Evolutionary conservation across 2,329 filamentous ascomycete genomes (phyloP).

Genomic region (Ophiocordyceps robertsii): DNA sequence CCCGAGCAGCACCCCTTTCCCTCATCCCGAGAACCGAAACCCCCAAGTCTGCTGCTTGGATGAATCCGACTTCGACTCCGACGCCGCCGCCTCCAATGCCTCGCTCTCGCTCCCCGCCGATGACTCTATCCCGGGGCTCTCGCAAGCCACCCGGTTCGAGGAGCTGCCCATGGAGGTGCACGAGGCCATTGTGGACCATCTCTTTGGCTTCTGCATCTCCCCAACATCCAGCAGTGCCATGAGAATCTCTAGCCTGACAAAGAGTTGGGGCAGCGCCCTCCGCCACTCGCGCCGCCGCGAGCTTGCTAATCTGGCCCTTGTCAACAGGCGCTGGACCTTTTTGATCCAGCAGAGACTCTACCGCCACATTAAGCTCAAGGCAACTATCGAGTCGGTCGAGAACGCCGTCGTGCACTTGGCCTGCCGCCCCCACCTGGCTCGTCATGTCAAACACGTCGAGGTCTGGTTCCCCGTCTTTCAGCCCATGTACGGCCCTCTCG

Average conservation of each 20-base stretch:
- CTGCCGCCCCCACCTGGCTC: conserved; percentile 41
- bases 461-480: conserved; percentile 68
- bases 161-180: conserved; percentile 57
- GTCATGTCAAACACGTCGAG: conserved; percentile 59
- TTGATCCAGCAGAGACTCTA: conserved; percentile 62
- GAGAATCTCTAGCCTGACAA: conserved; percentile 36
- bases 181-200: conserved; percentile 56
- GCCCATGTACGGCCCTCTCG: conserved; percentile 32
- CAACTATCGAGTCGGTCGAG: conserved; percentile 47
- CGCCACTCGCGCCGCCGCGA: conserved; percentile 55
- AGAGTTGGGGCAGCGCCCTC: conserved; percentile 50
- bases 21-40: conserved; percentile 35
- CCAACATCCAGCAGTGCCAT: conserved; percentile 42
- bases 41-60: conserved; percentile 14
- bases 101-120: conserved; percentile 7
- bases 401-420: conserved; percentile 49
- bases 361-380: conserved; percentile 63
- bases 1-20: conserved; percentile 48
- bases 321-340: conserved; percentile 48
- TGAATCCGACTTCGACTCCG: conserved; percentile 10
- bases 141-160: conserved; percentile 23
- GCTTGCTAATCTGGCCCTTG: conserved; percentile 51
- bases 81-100: conserved; percentile 2
- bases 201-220: conserved; percentile 56
- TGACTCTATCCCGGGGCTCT: conserved; percentile 6